phyloP scores from a whole-genome alignment of 163 green algal species.

The Coccomyxa subellipsoidea region DNA sequence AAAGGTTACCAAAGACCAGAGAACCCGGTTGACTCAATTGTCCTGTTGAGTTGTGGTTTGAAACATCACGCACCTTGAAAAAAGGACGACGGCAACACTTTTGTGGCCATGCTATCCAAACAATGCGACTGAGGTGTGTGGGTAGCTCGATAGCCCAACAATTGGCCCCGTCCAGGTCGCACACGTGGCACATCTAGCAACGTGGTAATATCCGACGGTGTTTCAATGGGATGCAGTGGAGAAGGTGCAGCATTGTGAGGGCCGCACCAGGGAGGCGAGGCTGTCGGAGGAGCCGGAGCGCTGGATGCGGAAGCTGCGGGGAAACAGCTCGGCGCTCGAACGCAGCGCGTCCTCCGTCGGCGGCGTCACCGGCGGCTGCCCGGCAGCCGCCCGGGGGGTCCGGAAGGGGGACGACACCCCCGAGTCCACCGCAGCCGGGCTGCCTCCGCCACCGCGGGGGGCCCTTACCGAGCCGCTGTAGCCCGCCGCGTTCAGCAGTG shows the following conservation, averaged over 20 bases:
- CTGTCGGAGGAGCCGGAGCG: slow-evolving; percentile 6
- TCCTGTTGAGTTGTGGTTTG: too few species aligned
- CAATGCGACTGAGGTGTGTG: too few species aligned
- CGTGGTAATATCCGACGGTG: too few species aligned
- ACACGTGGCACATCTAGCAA: too few species aligned
- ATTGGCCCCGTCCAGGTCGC: too few species aligned
- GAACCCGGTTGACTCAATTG: not conserved
- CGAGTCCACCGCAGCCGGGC: not conserved
- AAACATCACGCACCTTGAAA: not conserved
- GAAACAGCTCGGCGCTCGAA: not conserved
- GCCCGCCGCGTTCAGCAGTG: not conserved
- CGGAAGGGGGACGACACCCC: not conserved
- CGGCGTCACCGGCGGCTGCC: not conserved
- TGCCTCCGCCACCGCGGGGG: not conserved
- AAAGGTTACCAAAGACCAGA: not conserved
- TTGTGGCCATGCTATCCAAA: too few species aligned
- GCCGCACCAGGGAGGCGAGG: not conserved
- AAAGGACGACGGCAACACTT: too few species aligned
- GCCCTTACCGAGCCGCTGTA: not conserved
- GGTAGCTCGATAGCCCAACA: too few species aligned
- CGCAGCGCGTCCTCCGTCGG: not conserved
- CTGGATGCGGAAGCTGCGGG: slow-evolving; percentile 10
- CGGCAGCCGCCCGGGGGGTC: not conserved
- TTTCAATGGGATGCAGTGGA: too few species aligned
- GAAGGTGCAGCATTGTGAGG: not conserved